These are phyloP conservation scores for Apostasia ramifera DNA, from an alignment of 106 monocot genomes.

Conservation along the genomic window DNA sequence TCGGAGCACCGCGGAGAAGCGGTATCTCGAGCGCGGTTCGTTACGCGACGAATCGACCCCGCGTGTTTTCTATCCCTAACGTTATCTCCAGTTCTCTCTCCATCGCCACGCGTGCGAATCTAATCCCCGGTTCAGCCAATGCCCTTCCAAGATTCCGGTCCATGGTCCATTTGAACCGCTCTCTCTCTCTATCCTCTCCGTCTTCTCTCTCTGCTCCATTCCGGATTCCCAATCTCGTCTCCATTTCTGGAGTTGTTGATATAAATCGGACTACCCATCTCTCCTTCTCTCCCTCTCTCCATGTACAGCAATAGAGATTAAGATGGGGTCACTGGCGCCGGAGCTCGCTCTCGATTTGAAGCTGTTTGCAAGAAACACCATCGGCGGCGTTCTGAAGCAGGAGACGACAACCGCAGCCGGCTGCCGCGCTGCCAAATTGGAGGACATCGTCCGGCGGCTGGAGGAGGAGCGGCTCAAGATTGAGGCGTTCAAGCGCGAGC, in stretches of 20 bases:
- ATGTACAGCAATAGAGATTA: neutral
- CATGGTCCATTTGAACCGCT: neutral
- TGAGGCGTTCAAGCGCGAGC: constrained; percentile 17
- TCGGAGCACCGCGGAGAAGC: too few species aligned
- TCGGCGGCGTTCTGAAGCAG: neutral
- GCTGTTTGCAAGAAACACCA: constrained; percentile 3
- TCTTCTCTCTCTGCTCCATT: too few species aligned
- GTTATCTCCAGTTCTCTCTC: too few species aligned
- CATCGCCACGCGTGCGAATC: too few species aligned
- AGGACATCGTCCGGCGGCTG: constrained; percentile 3
- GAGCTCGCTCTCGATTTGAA: constrained; percentile 13
- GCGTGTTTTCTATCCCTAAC: too few species aligned
- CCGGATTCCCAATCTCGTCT: too few species aligned
- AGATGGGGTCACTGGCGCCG: constrained; percentile 2
- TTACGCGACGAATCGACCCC: too few species aligned
- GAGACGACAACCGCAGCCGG: neutral
- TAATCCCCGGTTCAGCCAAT: too few species aligned
- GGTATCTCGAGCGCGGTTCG: too few species aligned
- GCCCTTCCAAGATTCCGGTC: neutral
- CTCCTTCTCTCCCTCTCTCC: neutral
- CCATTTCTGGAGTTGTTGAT: neutral
- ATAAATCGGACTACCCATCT: neutral
- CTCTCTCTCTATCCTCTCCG: neutral
- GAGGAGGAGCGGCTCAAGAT: constrained; percentile 15
- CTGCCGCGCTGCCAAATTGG: constrained; percentile 1